These are phyloP conservation scores for Colletotrichum salicis DNA, from an alignment of 2,329 filamentous ascomycete genomes.

Conservation along the genomic window DNA sequence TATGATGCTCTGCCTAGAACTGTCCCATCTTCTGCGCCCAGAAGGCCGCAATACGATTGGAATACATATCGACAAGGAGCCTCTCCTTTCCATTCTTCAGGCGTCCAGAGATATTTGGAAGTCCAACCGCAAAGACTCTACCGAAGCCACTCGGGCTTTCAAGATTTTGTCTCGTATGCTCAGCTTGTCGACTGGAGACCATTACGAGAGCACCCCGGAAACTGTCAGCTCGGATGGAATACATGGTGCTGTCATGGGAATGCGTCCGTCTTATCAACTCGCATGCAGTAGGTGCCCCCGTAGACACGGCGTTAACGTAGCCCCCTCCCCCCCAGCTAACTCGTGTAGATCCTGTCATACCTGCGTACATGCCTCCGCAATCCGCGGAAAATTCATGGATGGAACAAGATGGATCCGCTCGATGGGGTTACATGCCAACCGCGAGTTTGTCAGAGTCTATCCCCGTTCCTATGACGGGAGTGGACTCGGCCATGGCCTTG, in stretches of 20 bases:
- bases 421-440: neutral
- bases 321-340: neutral
- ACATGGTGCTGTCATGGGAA: neutral
- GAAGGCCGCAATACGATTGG: slow-evolving; percentile 17
- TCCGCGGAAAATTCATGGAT: neutral
- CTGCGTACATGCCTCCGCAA: neutral
- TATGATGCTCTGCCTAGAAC: slow-evolving; percentile 57
- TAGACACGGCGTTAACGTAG: neutral
- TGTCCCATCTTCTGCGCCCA: slow-evolving; percentile 28
- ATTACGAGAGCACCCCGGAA: slow-evolving; percentile 41
- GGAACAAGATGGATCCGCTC: neutral
- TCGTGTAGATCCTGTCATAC: neutral
- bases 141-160: slow-evolving; percentile 43
- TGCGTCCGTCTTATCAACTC: slow-evolving; percentile 32
- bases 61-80: slow-evolving; percentile 39
- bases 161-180: slow-evolving; percentile 46
- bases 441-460: neutral
- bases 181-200: slow-evolving; percentile 40
- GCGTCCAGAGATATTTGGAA: slow-evolving; percentile 44
- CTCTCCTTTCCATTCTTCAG: slow-evolving; percentile 41
- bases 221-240: neutral
- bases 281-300: slow-evolving; percentile 12
- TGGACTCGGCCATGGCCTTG: slow-evolving; percentile 1
- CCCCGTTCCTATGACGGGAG: neutral
- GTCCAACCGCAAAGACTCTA: slow-evolving; percentile 38